These are phyloP conservation scores for Halteria grandinella DNA, from an alignment of 73 alveolate genomes.

Conservation along the genomic window DNA sequence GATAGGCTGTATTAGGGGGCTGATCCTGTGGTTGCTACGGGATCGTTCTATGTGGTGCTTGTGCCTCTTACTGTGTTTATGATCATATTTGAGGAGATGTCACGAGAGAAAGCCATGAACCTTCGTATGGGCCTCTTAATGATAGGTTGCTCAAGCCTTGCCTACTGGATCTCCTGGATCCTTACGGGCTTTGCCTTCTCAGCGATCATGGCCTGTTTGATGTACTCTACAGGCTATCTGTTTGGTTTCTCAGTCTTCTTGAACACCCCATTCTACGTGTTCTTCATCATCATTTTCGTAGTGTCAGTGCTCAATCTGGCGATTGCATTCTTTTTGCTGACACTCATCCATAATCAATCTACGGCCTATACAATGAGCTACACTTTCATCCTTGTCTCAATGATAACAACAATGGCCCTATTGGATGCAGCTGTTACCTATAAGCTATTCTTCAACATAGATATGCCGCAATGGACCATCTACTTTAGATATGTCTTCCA, in stretches of 20 bases:
- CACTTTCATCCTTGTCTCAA: slow-evolving; percentile 6
- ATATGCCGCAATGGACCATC: not conserved
- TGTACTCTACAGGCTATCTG: not conserved
- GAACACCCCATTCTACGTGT: not conserved
- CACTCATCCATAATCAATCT: not conserved
- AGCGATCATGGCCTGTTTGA: not conserved
- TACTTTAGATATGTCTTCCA: not conserved
- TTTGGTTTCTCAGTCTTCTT: not conserved
- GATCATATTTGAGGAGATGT: too few relatives aligned
- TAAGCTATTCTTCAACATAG: slow-evolving; percentile 29
- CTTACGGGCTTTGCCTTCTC: not conserved
- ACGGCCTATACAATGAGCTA: slow-evolving; percentile 2
- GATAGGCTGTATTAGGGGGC: too few relatives aligned
- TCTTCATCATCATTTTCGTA: too few relatives aligned
- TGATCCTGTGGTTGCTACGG: too few relatives aligned
- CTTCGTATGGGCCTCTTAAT: too few relatives aligned
- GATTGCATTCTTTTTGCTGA: not conserved
- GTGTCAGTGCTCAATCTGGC: not conserved
- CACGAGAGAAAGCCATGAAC: too few relatives aligned
- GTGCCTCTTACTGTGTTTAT: too few relatives aligned
- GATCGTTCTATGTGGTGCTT: too few relatives aligned
- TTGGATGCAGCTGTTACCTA: slow-evolving; percentile 24
- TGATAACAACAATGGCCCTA: not conserved
- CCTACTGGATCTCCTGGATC: too few relatives aligned
- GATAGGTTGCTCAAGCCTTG: too few relatives aligned